Evolutionary conservation across 495 filamentous ascomycete species (phyloP), one percentile per base, ranked within the genome.

Genomic region (Penicillium psychrofluorescens): DNA sequence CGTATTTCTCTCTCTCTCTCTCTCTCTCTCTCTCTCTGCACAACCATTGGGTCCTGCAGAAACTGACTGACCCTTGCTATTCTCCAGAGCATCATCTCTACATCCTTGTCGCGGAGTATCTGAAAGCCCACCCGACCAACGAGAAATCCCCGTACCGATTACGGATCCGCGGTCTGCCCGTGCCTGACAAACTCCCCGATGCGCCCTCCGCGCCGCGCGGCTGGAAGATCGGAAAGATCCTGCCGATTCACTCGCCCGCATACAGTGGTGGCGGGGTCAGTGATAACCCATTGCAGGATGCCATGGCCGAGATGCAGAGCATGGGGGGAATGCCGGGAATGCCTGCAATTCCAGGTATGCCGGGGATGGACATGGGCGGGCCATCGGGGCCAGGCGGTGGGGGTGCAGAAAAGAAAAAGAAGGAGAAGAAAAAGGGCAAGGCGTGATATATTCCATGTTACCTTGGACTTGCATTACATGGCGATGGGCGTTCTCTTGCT

Each of bases 281-380:
- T 48, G 92, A 98, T 59, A 95, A 98, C 53, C 85, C 95, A 22
- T 80, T 98, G 51, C 90, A 92, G 73, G 90, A 98, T 48, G 95
- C 96, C 72, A 95, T 98, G 91, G 80, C 78, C 35, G 89, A 94
- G 70, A 94, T 96, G 89, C 74, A 79, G 56, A 73, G 67, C 45
- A 69, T 74, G 59, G 51, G 64, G 43, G 81, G 82, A 11, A 74
- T 74, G 54, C 73, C 71, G 12, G 75, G 67, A 1, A 74, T 71
- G 38, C 69, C 67, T 0, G 66, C 67, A 36, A 66, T 71, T 48
- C 66, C 68, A 0, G 69, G 63, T 38, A 70, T 60, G 56, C 61
- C 63, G 30, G 61, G 60, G 35, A 71, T 59, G 3, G 45, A 40
- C 37, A 52, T 57, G 57, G 59, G 53, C 27, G 56, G 62, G 45